Evolutionary conservation across 768 basidiomycete genomes (phyloP).

Genomic region (Boletellus emodensis): DNA sequence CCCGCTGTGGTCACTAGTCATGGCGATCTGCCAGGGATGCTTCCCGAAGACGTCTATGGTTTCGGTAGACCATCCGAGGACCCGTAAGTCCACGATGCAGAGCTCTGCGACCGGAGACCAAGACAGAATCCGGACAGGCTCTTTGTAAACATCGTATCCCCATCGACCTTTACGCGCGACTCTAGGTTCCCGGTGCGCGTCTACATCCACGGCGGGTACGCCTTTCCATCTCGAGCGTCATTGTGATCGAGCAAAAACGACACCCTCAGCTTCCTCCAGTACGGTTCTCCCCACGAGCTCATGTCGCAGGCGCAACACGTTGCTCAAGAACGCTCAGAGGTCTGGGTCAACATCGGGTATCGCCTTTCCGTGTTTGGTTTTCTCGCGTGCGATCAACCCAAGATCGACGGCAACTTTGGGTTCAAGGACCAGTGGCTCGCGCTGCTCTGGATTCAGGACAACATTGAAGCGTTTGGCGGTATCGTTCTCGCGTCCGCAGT

Average conservation of each 20-base stretch:
- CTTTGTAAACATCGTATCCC: conserved; percentile 62
- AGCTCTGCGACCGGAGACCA: background rate
- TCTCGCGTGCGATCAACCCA: conserved; percentile 59
- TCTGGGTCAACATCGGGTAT: conserved; percentile 77
- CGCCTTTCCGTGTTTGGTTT: conserved; percentile 76
- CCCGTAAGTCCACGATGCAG: conserved; percentile 39
- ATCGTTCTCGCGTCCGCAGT: background rate
- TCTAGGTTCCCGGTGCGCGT: conserved; percentile 61
- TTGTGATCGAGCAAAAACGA: too few relatives aligned
- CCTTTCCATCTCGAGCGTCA: too few relatives aligned
- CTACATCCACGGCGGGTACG: conserved; percentile 75
- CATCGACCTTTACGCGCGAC: conserved; percentile 40
- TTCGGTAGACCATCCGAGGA: conserved; percentile 67
- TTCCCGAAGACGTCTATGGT: conserved; percentile 59
- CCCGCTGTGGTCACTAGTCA: too few relatives aligned
- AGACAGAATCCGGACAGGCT: conserved; percentile 36
- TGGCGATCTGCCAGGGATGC: conserved; percentile 33
- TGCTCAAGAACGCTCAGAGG: conserved; percentile 57
- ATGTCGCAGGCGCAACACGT: conserved; percentile 63
- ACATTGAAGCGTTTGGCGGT: conserved; percentile 65
- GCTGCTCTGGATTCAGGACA: conserved; percentile 65
- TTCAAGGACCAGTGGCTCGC: conserved; percentile 85
- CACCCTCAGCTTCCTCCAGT: conserved; percentile 62
- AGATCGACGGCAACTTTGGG: conserved; percentile 69
- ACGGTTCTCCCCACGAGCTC: conserved; percentile 67